Conservation (phyloP, 345 rosid genomes). For the Salix arbutifolia region DNA sequence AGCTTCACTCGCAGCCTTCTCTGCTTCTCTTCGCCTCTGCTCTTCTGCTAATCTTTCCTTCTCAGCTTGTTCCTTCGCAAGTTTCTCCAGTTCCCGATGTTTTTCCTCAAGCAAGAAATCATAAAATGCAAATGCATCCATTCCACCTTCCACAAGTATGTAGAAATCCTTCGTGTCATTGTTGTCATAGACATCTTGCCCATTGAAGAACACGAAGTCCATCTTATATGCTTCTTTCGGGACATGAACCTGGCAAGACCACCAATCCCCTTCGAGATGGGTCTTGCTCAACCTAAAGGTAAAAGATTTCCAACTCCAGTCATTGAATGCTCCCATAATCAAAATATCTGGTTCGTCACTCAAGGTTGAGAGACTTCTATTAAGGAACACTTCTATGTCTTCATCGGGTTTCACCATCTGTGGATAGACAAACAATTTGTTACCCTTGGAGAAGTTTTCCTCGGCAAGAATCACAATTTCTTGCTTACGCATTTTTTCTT, state of each 20-base stretch:
- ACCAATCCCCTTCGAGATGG: slow-evolving; percentile 70
- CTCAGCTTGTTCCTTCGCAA: slow-evolving; percentile 78
- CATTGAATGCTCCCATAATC: slow-evolving; percentile 88
- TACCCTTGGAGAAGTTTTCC: slow-evolving; percentile 41
- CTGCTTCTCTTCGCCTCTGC: slow-evolving; percentile 61
- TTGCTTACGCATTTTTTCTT: slow-evolving; percentile 40
- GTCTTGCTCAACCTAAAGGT: slow-evolving; percentile 60
- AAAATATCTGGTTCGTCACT: slow-evolving; percentile 55
- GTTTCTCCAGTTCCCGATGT: slow-evolving; percentile 59
- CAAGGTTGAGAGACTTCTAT: slow-evolving; percentile 57
- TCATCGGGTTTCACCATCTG: slow-evolving; percentile 46
- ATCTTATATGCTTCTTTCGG: slow-evolving; percentile 88
- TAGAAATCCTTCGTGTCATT: slow-evolving; percentile 65
- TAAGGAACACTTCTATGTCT: slow-evolving; percentile 72
- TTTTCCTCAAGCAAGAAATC: slow-evolving; percentile 86
- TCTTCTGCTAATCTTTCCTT: slow-evolving; percentile 73
- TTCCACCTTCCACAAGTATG: slow-evolving; percentile 64
- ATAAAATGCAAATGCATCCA: slow-evolving; percentile 69
- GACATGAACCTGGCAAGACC: slow-evolving; percentile 72
- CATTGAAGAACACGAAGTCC: slow-evolving; percentile 88
- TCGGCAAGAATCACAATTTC: slow-evolving; percentile 61
- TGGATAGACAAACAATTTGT: slow-evolving; percentile 69
- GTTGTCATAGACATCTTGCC: slow-evolving; percentile 68
- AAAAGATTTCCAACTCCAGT: slow-evolving; percentile 89
- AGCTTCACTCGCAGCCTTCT: slow-evolving; percentile 69